phyloP scores from a whole-genome alignment of 345 rosid genomes.

The Ceriops tagal region DNA sequence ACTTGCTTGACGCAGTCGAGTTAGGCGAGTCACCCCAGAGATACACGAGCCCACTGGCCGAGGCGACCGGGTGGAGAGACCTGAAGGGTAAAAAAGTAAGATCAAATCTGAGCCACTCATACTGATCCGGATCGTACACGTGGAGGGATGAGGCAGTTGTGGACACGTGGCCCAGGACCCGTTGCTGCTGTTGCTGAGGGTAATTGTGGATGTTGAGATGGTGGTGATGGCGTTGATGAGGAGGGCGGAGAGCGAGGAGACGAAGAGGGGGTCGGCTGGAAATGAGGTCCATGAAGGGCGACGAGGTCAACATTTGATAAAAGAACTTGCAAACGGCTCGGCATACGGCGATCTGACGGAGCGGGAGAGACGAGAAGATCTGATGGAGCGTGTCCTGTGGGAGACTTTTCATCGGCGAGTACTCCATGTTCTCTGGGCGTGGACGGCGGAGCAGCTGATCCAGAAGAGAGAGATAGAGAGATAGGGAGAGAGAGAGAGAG shows the following conservation, averaged over 20 bases:
- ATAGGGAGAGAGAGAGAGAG: neutral
- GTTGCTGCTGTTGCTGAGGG: constrained; percentile 11
- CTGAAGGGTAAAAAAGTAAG: constrained; percentile 77
- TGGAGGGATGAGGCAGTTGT: constrained; percentile 36
- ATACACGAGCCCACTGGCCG: constrained; percentile 67
- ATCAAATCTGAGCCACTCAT: constrained; percentile 62
- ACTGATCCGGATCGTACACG: constrained; percentile 60
- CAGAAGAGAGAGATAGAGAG: neutral
- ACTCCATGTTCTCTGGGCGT: neutral
- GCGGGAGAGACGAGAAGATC: constrained; percentile 75
- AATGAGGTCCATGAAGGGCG: constrained; percentile 49
- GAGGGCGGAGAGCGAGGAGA: constrained; percentile 72
- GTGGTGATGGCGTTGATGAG: constrained; percentile 45
- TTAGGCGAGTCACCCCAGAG: constrained; percentile 61
- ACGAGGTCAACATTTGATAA: constrained; percentile 45
- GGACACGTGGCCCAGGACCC: neutral
- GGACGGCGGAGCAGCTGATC: neutral
- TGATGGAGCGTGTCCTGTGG: constrained; percentile 72
- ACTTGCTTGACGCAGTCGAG: constrained; percentile 50
- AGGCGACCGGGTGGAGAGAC: constrained; percentile 70
- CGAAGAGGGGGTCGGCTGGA: constrained; percentile 49
- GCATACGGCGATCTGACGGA: constrained; percentile 70
- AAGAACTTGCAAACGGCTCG: constrained; percentile 68
- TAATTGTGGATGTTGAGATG: too few species aligned
- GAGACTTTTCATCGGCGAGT: constrained; percentile 51